These are phyloP conservation scores for Periconia sp. DNA, from an alignment of 2,329 filamentous ascomycete species.

Conservation along the genomic window DNA sequence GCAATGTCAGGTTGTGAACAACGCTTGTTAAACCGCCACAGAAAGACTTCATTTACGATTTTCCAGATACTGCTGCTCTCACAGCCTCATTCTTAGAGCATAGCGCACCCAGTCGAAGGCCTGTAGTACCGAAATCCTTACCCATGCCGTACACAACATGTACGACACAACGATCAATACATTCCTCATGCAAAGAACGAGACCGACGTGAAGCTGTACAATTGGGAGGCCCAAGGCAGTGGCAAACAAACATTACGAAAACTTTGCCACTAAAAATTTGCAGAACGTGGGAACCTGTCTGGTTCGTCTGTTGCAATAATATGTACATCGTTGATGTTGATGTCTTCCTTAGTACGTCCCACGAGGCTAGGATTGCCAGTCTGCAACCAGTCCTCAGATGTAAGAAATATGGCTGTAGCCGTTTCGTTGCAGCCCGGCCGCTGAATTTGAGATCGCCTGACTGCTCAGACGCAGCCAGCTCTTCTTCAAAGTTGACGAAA, in stretches of 20 bases:
- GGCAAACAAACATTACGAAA: slow-evolving; percentile 57
- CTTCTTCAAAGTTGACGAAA: slow-evolving; percentile 21
- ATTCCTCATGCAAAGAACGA: slow-evolving; percentile 24
- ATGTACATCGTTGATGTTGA: slow-evolving; percentile 35
- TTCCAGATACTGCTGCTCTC: neutral
- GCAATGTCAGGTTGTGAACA: neutral
- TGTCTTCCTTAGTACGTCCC: slow-evolving; percentile 25
- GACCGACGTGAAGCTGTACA: slow-evolving; percentile 22
- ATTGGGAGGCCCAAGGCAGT: slow-evolving; percentile 6
- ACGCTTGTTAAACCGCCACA: neutral
- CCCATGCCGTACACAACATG: slow-evolving; percentile 55
- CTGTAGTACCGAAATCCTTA: slow-evolving; percentile 10
- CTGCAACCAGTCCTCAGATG: slow-evolving; percentile 23
- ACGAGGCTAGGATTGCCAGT: slow-evolving; percentile 26
- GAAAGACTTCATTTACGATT: neutral
- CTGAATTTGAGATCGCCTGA: slow-evolving; percentile 26
- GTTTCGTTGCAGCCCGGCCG: slow-evolving; percentile 37
- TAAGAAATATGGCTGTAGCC: slow-evolving; percentile 24
- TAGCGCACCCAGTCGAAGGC: slow-evolving; percentile 3
- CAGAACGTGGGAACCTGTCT: slow-evolving; percentile 30
- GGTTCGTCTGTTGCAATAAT: slow-evolving; percentile 19
- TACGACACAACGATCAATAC: slow-evolving; percentile 54
- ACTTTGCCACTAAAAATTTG: slow-evolving; percentile 63
- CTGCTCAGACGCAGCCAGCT: slow-evolving; percentile 8
- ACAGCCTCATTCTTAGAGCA: slow-evolving; percentile 1